Base-by-base conservation (phyloP, 2,329 filamentous ascomycete species). In the Remersonia thermophila region DNA sequence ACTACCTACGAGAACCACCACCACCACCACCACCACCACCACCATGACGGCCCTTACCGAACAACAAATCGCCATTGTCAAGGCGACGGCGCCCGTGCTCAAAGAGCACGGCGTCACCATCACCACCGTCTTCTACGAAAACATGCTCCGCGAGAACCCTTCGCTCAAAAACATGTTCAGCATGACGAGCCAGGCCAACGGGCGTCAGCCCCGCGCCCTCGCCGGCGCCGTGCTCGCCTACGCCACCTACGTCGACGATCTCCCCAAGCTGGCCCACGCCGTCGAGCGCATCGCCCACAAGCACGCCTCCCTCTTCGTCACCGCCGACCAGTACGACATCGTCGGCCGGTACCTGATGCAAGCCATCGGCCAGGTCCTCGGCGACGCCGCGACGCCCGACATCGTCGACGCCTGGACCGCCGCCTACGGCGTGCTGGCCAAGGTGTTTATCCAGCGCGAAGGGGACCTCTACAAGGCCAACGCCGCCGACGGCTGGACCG, bases 1-100 rank as follows among this genome's bases (percentile, higher is more conserved):
- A n/a, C n/a, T n/a, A n/a, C n/a, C n/a, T n/a, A n/a, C n/a, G n/a
- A n/a, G n/a, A n/a, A n/a, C n/a, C n/a, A n/a, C 15, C 20, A 25
- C 15, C 27, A 20, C 10, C 17, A 30, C 7, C n/a, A 35, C 28
- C 10, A 9, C 3, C 30, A 18, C n/a, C n/a, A 25, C 2, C 35
- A 44, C 11, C 35, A 49, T 47, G 42, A 42, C 43, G 8, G 43
- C 69, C 39, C 61, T 84, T 40, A 77, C 77, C 9, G 59, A 68
- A 17, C 61, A 68, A 27, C 82, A 89, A 61, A 67, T 79, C 44
- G 60, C 69, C 42, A 76, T 80, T 47, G 77, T 91, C 63, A 87
- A 85, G 58, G 67, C 82, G 27, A 89, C 83, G 2, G 80, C 77
- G 27, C 83, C 83, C 2, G 69, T 84, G 13, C 67, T 86, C 7